Evolutionary conservation across 129 eudicot genomes (phyloP).

Genomic region (Centella asiatica): DNA sequence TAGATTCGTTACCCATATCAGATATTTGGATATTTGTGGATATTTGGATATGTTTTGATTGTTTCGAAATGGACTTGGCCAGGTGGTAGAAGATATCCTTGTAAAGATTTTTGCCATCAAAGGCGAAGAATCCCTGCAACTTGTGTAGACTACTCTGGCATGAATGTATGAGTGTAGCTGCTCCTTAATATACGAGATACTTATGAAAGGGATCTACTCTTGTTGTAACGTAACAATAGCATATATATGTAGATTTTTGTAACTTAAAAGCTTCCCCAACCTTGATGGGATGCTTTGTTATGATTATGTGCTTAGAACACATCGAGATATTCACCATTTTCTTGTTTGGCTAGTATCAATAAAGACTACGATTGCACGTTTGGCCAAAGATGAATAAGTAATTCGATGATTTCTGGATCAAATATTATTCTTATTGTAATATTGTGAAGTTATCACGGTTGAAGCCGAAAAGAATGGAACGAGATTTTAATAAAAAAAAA

Average conservation of each 20-base stretch:
- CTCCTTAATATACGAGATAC: neutral
- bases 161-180: neutral
- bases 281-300: neutral
- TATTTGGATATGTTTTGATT: too few species aligned
- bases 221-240: neutral
- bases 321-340: neutral
- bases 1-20: too few species aligned
- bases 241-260: neutral
- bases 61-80: constrained; percentile 13
- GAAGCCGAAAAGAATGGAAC: too few species aligned
- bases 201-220: neutral
- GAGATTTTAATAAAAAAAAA: too few species aligned
- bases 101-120: constrained; percentile 51
- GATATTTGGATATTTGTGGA: too few species aligned
- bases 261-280: neutral
- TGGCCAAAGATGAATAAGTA: too few species aligned
- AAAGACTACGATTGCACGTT: too few species aligned
- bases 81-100: constrained; percentile 84
- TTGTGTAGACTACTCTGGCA: constrained; percentile 27
- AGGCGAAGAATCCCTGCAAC: constrained; percentile 50
- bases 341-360: neutral
- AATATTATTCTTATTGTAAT: too few species aligned
- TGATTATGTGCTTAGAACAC: neutral
- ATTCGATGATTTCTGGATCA: too few species aligned
- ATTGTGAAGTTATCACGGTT: too few species aligned